Percentiles rank a stretch among this genome's conserved stretches.
These are phyloP conservation scores for Paraphaeosphaeria sporulosa DNA, from an alignment of 2,329 filamentous ascomycete species.

Conservation along the genomic window DNA sequence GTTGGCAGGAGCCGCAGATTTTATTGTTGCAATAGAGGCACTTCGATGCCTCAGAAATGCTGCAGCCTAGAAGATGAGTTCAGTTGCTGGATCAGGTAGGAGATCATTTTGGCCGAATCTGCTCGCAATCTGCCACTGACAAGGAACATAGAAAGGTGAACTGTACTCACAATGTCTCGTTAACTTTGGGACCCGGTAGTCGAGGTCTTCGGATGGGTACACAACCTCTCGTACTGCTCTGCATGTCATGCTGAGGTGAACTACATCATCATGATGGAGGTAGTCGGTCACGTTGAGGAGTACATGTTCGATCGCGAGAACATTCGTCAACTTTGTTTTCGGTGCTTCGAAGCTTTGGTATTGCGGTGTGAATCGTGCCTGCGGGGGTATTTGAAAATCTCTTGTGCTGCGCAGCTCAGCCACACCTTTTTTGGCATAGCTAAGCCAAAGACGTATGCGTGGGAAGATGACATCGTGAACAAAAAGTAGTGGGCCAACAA, in stretches of 20 bases:
- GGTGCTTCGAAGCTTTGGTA: slow-evolving; percentile 16
- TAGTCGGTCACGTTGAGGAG: slow-evolving; percentile 24
- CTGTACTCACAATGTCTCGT: slow-evolving; percentile 10
- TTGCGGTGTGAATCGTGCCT: slow-evolving; percentile 10
- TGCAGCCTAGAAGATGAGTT: not conserved
- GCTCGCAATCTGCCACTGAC: not conserved
- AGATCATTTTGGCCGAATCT: not conserved
- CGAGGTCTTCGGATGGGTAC: slow-evolving; percentile 24
- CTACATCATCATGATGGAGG: slow-evolving; percentile 27
- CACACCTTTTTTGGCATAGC: slow-evolving; percentile 15
- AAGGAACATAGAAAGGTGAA: not conserved
- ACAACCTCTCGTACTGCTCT: slow-evolving; percentile 25
- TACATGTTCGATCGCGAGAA: slow-evolving; percentile 31
- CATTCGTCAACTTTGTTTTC: slow-evolving; percentile 21
- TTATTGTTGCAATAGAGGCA: slow-evolving; percentile 31
- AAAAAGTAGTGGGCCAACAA: slow-evolving; percentile 10
- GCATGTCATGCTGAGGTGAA: slow-evolving; percentile 25
- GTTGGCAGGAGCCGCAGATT: slow-evolving; percentile 17
- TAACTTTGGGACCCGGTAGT: slow-evolving; percentile 25
- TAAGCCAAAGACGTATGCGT: slow-evolving; percentile 16
- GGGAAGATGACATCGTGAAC: slow-evolving; percentile 15
- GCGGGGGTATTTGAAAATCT: slow-evolving; percentile 1
- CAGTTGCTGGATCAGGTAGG: not conserved
- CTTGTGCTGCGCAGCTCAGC: slow-evolving; percentile 1
- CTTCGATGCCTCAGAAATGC: not conserved